Evolutionary conservation across 2,329 filamentous ascomycete species (phyloP), one percentile per base, ranked within the genome.

Genomic region (Claviceps pazoutovae): DNA sequence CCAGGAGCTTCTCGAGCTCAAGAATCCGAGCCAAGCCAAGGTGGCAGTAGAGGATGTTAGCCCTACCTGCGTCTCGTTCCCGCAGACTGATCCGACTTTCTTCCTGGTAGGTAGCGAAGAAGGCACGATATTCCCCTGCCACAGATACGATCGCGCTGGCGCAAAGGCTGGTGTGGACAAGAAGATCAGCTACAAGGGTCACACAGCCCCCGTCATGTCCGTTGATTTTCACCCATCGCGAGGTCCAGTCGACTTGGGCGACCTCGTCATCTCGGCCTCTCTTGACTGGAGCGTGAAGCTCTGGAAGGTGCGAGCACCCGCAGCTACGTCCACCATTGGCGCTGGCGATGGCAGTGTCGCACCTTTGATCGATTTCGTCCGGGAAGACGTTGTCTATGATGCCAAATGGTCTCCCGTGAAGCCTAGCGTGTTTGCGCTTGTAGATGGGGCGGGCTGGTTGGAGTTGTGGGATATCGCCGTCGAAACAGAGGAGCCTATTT

Each of bases 51-150:
- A 98, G 68, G 93, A 98, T 62, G 82, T 98, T 48, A 89, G 89
- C 51, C 93, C 94, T 2, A 95, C 88, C 0, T 95, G 87, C 67
- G 86, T 98, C 70, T 87, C 88, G 16, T 98, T 98, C 70, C 93
- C 93, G 0, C 83, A 91, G 61, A 86, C 89, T 0, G 94, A 98
- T 62, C 93, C 93, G 3, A 98, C 93, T 0, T 97, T 95, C 68
- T 98, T 98, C 74, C 81, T 98, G 3, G 86, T 95, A 37, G 93
- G 94, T 42, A 95, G 90, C 30, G 93, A 98, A 71, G 93, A 98
- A 72, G 94, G 94, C 49, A 84, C 84, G 46, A 96, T 98, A 57
- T 95, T 93, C 68, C 90, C 93, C 0, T 96, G 94, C 64, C 93
- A 98, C 67, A 80, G 93, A 55, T 98, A 98, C 70, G 93, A 98